A percentile compares a stretch with the other conserved stretches of the same genome.
These are phyloP conservation scores for Termitomyces titanicus DNA, from an alignment of 768 basidiomycete genomes.

Conservation along the genomic window DNA sequence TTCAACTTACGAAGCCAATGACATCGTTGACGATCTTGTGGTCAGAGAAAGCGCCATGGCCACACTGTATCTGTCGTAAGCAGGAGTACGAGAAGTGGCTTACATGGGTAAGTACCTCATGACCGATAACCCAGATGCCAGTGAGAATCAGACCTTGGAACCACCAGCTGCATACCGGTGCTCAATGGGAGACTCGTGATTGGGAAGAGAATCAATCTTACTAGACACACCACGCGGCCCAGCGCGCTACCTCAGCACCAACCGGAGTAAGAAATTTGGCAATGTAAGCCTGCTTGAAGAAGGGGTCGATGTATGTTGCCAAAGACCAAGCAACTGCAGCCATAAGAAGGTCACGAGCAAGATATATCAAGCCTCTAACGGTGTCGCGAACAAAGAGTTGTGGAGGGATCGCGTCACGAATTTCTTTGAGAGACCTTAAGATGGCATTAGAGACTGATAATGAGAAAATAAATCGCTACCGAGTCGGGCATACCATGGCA, in stretches of 20 bases:
- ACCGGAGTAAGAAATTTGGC: slow-evolving; percentile 25
- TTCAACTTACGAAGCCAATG: slow-evolving; percentile 43
- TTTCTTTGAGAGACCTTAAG: slow-evolving; percentile 44
- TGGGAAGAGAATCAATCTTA: slow-evolving; percentile 21
- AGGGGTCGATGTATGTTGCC: slow-evolving; percentile 41
- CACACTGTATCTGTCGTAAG: slow-evolving; percentile 33
- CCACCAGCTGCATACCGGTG: slow-evolving; percentile 44
- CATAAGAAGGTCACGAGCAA: slow-evolving; percentile 44
- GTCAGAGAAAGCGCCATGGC: slow-evolving; percentile 54
- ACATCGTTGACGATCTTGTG: slow-evolving; percentile 44
- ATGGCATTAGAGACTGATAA: background rate
- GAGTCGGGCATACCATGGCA: slow-evolving; percentile 36
- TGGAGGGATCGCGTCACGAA: slow-evolving; percentile 45
- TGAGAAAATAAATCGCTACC: background rate
- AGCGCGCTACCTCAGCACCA: slow-evolving; percentile 34
- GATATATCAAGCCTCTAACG: slow-evolving; percentile 34
- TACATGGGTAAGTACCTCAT: slow-evolving; percentile 33
- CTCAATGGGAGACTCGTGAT: background rate
- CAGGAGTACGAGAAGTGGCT: background rate
- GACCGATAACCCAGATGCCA: slow-evolving; percentile 58
- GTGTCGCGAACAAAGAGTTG: slow-evolving; percentile 43
- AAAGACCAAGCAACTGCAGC: slow-evolving; percentile 39
- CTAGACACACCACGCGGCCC: slow-evolving; percentile 45
- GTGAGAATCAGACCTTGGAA: slow-evolving; percentile 56
- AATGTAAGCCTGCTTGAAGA: slow-evolving; percentile 25